Conservation (phyloP, 345 rosid species). For the Acer negundo region DNA sequence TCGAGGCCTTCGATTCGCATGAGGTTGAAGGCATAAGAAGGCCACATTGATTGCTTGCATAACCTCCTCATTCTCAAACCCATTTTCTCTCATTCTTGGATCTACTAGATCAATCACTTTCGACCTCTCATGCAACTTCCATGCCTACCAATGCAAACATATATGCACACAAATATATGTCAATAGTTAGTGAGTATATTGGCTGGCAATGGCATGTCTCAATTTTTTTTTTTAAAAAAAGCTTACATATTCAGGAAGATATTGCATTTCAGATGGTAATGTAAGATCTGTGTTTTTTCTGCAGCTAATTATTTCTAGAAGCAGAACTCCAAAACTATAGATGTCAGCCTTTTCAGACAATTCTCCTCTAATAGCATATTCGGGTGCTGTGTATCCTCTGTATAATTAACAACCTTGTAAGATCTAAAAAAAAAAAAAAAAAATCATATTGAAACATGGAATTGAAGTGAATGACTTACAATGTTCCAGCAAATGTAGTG, state of each 20-base stretch:
- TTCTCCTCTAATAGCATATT: constrained; percentile 68
- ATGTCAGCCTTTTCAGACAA: constrained; percentile 73
- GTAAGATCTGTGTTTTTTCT: constrained; percentile 61
- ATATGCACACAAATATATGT: too few relatives aligned
- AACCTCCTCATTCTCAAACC: constrained; percentile 41
- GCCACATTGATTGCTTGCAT: constrained; percentile 50
- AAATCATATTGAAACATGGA: background rate
- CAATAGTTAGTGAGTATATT: too few relatives aligned
- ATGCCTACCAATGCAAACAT: constrained; percentile 37
- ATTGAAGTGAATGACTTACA: constrained; percentile 40
- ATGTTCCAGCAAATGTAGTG: constrained; percentile 67
- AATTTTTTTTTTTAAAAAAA: too few relatives aligned
- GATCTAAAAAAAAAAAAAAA: too few relatives aligned
- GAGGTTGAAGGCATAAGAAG: constrained; percentile 59
- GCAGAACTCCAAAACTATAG: constrained; percentile 68
- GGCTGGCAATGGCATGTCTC: background rate
- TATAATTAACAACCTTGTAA: background rate
- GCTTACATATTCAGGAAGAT: constrained; percentile 72
- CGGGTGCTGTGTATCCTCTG: constrained; percentile 77
- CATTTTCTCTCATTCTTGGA: constrained; percentile 41
- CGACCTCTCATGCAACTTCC: constrained; percentile 55
- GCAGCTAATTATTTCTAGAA: constrained; percentile 66
- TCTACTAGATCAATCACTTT: constrained; percentile 46
- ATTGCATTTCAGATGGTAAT: constrained; percentile 63
- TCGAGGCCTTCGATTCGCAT: constrained; percentile 49